Conservation (phyloP, 1,284 basidiomycete genomes). For the Pseudozyma pruni region DNA sequence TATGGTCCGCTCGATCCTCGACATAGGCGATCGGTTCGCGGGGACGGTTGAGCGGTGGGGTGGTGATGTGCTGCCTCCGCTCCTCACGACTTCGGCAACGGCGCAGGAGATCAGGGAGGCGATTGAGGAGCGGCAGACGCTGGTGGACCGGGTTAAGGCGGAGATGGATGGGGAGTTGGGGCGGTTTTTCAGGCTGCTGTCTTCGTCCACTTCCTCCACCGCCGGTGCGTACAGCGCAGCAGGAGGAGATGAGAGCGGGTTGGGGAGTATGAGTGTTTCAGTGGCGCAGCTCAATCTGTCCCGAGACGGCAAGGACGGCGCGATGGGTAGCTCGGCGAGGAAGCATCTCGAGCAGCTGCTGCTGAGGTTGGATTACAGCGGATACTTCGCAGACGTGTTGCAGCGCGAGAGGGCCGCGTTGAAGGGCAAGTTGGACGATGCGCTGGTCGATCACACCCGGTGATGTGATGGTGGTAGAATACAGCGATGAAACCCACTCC, state of each 20-base stretch:
- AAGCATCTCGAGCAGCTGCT: slow-evolving; percentile 84
- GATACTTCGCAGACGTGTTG: slow-evolving; percentile 73
- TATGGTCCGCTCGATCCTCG: slow-evolving; percentile 76
- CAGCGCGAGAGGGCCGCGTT: slow-evolving; percentile 20
- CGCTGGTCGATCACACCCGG: too few species aligned
- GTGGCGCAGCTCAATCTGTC: slow-evolving; percentile 20
- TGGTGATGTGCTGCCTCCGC: slow-evolving; percentile 85
- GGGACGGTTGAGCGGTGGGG: slow-evolving; percentile 88
- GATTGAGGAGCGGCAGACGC: slow-evolving; percentile 76
- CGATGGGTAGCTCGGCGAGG: slow-evolving; percentile 71
- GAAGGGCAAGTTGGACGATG: slow-evolving; percentile 10
- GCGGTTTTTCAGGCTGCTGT: slow-evolving; percentile 42
- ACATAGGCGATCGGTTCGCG: slow-evolving; percentile 80
- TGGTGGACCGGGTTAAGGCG: slow-evolving; percentile 79
- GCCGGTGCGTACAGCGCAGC: slow-evolving; percentile 1
- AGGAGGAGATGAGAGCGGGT: slow-evolving; percentile 24
- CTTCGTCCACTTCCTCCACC: slow-evolving; percentile 7
- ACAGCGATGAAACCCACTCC: neutral
- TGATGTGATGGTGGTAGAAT: neutral
- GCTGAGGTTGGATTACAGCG: slow-evolving; percentile 85
- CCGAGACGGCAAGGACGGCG: neutral
- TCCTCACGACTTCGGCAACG: slow-evolving; percentile 72
- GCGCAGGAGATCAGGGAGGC: slow-evolving; percentile 72
- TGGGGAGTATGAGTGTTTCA: slow-evolving; percentile 30
- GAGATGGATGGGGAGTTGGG: slow-evolving; percentile 68